These are phyloP conservation scores for Plicaturopsis crispa DNA, from an alignment of 768 basidiomycete species.

Conservation along the genomic window DNA sequence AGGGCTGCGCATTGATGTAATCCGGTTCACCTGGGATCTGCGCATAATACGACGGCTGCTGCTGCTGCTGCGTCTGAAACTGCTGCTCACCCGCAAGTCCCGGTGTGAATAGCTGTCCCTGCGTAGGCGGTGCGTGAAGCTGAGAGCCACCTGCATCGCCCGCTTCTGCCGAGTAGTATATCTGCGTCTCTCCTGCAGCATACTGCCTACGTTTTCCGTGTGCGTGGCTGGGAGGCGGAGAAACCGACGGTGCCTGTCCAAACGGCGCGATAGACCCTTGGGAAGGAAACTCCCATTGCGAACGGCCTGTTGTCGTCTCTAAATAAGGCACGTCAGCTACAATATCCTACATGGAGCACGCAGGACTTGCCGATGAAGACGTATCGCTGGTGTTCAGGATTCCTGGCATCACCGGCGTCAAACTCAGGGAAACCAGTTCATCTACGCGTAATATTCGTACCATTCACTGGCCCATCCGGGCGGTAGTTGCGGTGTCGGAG, in stretches of 20 bases:
- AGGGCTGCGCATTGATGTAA: conserved; percentile 12
- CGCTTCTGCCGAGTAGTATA: conserved; percentile 61
- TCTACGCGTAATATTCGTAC: conserved; percentile 45
- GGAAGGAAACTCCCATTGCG: conserved; percentile 84
- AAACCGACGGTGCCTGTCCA: conserved; percentile 32
- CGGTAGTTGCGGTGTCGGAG: conserved; percentile 64
- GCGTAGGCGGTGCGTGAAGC: conserved; percentile 25
- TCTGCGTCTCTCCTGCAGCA: conserved; percentile 89
- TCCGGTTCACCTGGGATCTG: neutral
- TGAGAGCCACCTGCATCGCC: conserved; percentile 31
- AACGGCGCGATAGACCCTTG: conserved; percentile 28
- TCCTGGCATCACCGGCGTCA: conserved; percentile 41
- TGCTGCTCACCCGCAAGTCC: conserved; percentile 67
- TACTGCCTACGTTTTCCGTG: conserved; percentile 82
- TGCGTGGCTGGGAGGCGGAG: conserved; percentile 33
- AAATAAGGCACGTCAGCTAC: conserved; percentile 12
- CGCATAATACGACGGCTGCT: conserved; percentile 16
- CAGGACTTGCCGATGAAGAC: conserved; percentile 74
- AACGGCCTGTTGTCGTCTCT: conserved; percentile 80
- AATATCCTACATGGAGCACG: conserved; percentile 5
- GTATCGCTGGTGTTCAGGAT: conserved; percentile 70
- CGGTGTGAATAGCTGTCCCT: conserved; percentile 77
- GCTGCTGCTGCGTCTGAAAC: conserved; percentile 46
- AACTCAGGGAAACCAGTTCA: neutral
- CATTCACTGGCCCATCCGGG: conserved; percentile 93